phyloP scores from a whole-genome alignment of 1,139 yeast genomes.

The Pneumocystis carinii region DNA sequence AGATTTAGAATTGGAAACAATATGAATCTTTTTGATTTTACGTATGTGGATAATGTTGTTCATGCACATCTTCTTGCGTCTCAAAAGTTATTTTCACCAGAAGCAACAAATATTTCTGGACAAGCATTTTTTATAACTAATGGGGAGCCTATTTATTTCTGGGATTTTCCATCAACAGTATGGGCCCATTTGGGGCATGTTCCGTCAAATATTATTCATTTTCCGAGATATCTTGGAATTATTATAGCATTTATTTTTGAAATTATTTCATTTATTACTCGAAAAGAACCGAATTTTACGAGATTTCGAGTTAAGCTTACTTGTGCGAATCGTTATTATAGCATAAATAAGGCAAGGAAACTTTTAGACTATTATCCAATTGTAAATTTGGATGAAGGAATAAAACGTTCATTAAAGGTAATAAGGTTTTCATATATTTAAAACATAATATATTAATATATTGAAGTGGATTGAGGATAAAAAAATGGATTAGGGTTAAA shows the following conservation, averaged over 20 bases:
- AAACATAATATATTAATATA: not conserved
- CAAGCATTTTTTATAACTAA: constrained; percentile 83
- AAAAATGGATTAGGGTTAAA: not conserved
- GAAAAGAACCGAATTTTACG: constrained; percentile 87
- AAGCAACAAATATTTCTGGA: constrained; percentile 44
- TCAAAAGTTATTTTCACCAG: constrained; percentile 38
- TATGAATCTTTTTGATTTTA: constrained; percentile 86
- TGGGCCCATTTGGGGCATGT: constrained; percentile 82
- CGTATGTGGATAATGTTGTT: constrained; percentile 98
- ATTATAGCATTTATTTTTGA: constrained; percentile 68
- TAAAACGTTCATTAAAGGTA: constrained; percentile 68
- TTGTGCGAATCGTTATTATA: constrained; percentile 91
- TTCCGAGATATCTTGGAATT: constrained; percentile 60
- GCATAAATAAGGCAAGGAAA: constrained; percentile 70
- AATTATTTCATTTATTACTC: constrained; percentile 31
- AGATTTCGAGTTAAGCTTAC: constrained; percentile 88
- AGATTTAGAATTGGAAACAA: constrained; percentile 90
- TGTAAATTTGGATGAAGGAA: constrained; percentile 71
- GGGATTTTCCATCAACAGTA: constrained; percentile 92
- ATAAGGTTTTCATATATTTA: constrained; percentile 34
- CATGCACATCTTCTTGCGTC: constrained; percentile 93
- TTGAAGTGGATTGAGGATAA: constrained; percentile 29
- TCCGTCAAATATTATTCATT: constrained; percentile 52
- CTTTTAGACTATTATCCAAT: constrained; percentile 67
- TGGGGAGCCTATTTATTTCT: constrained; percentile 87